Base-by-base conservation (phyloP, 441 rosid species). In the Brassica hybrid region DNA sequence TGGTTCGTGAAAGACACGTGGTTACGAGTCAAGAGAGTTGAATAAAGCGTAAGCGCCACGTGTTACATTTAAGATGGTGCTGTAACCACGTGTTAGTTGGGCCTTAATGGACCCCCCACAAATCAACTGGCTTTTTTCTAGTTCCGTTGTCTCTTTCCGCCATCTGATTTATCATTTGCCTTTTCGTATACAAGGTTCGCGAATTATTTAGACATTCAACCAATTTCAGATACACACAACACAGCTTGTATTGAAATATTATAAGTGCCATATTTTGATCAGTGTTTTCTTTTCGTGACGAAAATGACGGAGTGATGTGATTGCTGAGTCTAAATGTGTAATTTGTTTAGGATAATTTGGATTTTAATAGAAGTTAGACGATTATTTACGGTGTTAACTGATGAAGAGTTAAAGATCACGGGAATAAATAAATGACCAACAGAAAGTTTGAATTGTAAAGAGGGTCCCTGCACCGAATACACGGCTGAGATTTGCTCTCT, bases 1-100 rank as follows among this genome's bases (percentile, higher is more conserved):
- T 72, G 48, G 69, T 72, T 78, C 16, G 9, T 60, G 11, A 23
- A 73, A 1, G 25, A 79, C 74, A 79, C 82, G 78, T 79, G 82
- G 78, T 8, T 52, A 54, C 30, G 48, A 73, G 78, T 73, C 82
- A 79, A 68, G 36, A 25, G 19, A 62, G 18, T 11, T 50, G 34
- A 50, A 67, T 61, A 65, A 36, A 61, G 38, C 50, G 48, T 73
- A 62, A n/a, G 21, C 70, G 30, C 65, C 78, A 73, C 74, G 82
- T 73, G 75, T 73, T 62, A 3, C 25, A 7, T 21, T 7, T 11
- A 0, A 11, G 45, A 66, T 77, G 73, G 81, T 66, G 54, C 66
- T 32, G 18, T 58, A 66, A 45, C 71, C 62, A 77, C 76, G 67
- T 72, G 73, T 77, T 19, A n/a, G 23, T 45, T 77, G 76, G 76